Conservation (phyloP, 2,329 filamentous ascomycete species). For the Sporothrix pseudoabietina region DNA sequence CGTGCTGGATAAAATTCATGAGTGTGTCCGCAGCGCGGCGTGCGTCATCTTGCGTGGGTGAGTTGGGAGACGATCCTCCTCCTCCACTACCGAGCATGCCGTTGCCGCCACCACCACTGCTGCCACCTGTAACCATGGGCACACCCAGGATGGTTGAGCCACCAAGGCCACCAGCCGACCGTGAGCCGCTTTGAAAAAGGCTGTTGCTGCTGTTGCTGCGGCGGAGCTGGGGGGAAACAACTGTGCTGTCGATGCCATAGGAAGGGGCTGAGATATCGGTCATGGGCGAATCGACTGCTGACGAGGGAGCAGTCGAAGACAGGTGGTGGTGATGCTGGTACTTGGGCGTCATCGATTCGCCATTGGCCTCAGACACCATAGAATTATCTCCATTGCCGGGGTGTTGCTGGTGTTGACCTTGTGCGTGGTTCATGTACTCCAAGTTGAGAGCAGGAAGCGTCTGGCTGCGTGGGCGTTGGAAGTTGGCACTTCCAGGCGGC, state of each 20-base stretch:
- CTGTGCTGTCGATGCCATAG: slow-evolving; percentile 46
- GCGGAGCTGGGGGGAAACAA: slow-evolving; percentile 50
- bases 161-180: slow-evolving; percentile 36
- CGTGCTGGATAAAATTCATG: slow-evolving; percentile 76
- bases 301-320: slow-evolving; percentile 53
- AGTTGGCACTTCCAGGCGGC: slow-evolving; percentile 51
- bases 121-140: background rate
- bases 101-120: slow-evolving; percentile 18
- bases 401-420: slow-evolving; percentile 44
- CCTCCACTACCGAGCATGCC: background rate
- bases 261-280: slow-evolving; percentile 49
- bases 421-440: slow-evolving; percentile 55
- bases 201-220: slow-evolving; percentile 56
- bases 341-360: slow-evolving; percentile 49
- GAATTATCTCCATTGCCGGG: background rate
- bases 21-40: slow-evolving; percentile 78
- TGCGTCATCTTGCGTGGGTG: slow-evolving; percentile 83
- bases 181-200: slow-evolving; percentile 41
- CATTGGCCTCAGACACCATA: background rate
- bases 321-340: slow-evolving; percentile 60
- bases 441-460: slow-evolving; percentile 77
- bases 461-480: slow-evolving; percentile 80
- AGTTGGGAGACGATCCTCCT: slow-evolving; percentile 56
- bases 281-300: slow-evolving; percentile 55
- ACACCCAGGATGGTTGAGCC: slow-evolving; percentile 27